Evolutionary conservation across 371 early-diverging fungal genomes (phyloP).

Genomic region (Thermomucor indicae-seudaticae): DNA sequence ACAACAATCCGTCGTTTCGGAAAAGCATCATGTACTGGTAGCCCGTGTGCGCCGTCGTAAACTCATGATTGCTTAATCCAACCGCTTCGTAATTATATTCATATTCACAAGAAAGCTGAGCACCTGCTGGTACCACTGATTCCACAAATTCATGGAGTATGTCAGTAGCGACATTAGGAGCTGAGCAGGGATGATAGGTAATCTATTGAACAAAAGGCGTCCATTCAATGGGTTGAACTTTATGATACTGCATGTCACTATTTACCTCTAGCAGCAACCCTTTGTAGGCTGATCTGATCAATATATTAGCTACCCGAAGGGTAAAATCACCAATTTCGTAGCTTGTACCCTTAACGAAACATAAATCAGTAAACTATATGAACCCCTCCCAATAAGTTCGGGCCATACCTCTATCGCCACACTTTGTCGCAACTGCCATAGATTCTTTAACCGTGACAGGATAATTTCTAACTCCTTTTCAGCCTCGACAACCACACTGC

Average conservation of each 20-base stretch:
- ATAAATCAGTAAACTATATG: background rate
- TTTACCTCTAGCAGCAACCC: slow-evolving; percentile 45
- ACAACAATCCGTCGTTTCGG: slow-evolving; percentile 41
- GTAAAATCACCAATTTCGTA: slow-evolving; percentile 53
- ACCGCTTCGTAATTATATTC: slow-evolving; percentile 44
- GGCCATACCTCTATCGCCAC: slow-evolving; percentile 38
- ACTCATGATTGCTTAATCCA: slow-evolving; percentile 42
- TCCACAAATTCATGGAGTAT: slow-evolving; percentile 41
- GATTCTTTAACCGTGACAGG: slow-evolving; percentile 42
- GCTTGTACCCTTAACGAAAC: slow-evolving; percentile 32
- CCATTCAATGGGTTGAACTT: background rate
- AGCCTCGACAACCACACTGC: slow-evolving; percentile 47
- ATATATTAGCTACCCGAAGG: slow-evolving; percentile 44
- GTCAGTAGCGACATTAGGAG: slow-evolving; percentile 34
- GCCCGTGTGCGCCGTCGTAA: slow-evolving; percentile 49
- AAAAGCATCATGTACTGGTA: slow-evolving; percentile 52
- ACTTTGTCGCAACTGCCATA: slow-evolving; percentile 46
- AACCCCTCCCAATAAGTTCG: background rate
- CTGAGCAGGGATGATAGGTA: slow-evolving; percentile 43
- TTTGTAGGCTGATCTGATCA: slow-evolving; percentile 46
- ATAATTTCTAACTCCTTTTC: slow-evolving; percentile 47
- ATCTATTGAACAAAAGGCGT: slow-evolving; percentile 17
- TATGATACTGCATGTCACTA: background rate
- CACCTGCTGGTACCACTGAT: slow-evolving; percentile 39
- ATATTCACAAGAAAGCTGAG: slow-evolving; percentile 44